Evolutionary conservation across 805 yeast genomes (phyloP).

Genomic region (Metschnikowia gelsemii): DNA sequence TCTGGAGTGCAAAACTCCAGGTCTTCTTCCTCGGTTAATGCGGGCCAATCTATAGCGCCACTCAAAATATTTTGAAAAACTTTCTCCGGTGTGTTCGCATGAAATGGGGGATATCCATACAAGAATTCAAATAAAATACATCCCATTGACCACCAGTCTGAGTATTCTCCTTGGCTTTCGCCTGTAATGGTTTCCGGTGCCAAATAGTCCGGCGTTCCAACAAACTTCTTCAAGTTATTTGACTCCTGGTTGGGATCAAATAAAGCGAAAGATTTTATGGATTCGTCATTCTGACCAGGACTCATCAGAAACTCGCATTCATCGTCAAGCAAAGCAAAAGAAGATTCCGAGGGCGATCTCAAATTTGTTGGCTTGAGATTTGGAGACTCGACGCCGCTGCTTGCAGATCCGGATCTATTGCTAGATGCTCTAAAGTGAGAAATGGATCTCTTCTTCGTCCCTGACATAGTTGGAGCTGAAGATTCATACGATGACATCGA

Average conservation of each 20-base stretch:
- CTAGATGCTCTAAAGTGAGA: slow-evolving; percentile 20
- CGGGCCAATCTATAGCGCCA: slow-evolving; percentile 84
- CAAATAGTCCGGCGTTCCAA: slow-evolving; percentile 96
- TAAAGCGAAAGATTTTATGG: slow-evolving; percentile 50
- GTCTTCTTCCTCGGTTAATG: slow-evolving; percentile 53
- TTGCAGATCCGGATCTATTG: slow-evolving; percentile 32
- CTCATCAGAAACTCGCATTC: slow-evolving; percentile 36
- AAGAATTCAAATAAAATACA: slow-evolving; percentile 90
- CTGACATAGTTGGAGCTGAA: slow-evolving; percentile 8
- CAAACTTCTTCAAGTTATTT: slow-evolving; percentile 60
- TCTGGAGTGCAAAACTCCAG: slow-evolving; percentile 52
- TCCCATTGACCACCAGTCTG: slow-evolving; percentile 99
- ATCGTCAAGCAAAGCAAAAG: slow-evolving; percentile 55
- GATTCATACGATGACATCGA: slow-evolving; percentile 17
- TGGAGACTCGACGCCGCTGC: slow-evolving; percentile 50
- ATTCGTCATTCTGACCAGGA: slow-evolving; percentile 26
- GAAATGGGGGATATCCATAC: slow-evolving; percentile 94
- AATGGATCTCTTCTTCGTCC: slow-evolving; percentile 18
- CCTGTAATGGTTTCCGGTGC: slow-evolving; percentile 96
- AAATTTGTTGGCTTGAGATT: slow-evolving; percentile 46
- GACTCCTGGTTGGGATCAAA: slow-evolving; percentile 65
- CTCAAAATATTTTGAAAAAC: slow-evolving; percentile 80
- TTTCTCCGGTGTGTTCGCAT: slow-evolving; percentile 70
- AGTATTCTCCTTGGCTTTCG: slow-evolving; percentile 71
- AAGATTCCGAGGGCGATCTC: slow-evolving; percentile 54